Conservation (phyloP, 106 monocot genomes). For the Allium cepa region DNA sequence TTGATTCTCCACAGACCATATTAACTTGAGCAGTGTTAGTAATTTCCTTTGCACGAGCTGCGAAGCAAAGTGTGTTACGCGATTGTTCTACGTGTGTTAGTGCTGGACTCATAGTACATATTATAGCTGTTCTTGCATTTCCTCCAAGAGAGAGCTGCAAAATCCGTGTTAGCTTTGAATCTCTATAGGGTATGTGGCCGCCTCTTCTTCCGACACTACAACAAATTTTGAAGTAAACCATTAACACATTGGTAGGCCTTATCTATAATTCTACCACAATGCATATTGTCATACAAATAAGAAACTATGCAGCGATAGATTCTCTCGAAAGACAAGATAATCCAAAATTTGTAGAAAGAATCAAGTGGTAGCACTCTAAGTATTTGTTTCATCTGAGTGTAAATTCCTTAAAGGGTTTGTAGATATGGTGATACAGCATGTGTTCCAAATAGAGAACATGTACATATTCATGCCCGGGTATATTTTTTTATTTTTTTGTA, state of each 20-base stretch:
- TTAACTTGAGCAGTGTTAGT: slow-evolving; percentile 88
- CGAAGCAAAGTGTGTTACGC: slow-evolving; percentile 91
- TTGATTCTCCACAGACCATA: slow-evolving; percentile 37
- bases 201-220: slow-evolving; percentile 53
- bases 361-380: too few relatives aligned
- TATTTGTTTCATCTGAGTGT: too few relatives aligned
- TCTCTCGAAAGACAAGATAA: too few relatives aligned
- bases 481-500: too few relatives aligned
- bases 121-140: slow-evolving; percentile 93
- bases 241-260: slow-evolving; percentile 3
- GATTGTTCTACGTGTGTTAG: slow-evolving; percentile 89
- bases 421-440: too few relatives aligned
- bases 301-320: too few relatives aligned
- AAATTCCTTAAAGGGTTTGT: too few relatives aligned
- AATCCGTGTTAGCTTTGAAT: slow-evolving; percentile 95
- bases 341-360: too few relatives aligned
- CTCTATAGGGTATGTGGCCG: slow-evolving; percentile 90
- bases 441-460: too few relatives aligned
- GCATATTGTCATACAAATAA: too few relatives aligned
- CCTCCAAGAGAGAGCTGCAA: slow-evolving; percentile 93
- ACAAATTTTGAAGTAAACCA: slow-evolving; percentile 7
- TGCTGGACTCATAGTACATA: slow-evolving; percentile 96
- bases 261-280: background rate
- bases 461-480: too few relatives aligned
- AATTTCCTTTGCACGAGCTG: slow-evolving; percentile 86